Base-by-base conservation (phyloP, 78 protist species). In the Abeoforma whisleri region DNA sequence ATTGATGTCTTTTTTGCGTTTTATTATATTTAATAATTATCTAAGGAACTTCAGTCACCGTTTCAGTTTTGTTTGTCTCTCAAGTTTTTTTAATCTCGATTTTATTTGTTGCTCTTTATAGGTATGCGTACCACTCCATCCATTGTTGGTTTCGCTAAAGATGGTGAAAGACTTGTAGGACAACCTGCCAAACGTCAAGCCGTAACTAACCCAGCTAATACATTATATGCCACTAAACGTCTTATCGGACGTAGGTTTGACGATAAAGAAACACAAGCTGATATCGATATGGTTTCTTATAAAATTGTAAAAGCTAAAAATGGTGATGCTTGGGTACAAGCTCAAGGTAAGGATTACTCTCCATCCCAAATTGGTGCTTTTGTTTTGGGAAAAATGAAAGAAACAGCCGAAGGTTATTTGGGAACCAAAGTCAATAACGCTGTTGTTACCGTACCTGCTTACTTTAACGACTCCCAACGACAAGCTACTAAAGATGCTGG, bases 401-500 rank as follows among this genome's bases (percentile, higher is more conserved):
- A 96, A 87, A 92, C 97, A 0, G 99, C 99, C 16, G 98, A 94
- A 74, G 16, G 84, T 8, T 87, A 87, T 89, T 89, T 97, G 12
- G 96, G 96, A 38, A 40, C 73, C 16, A 19, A 85, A 0, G 94
- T 96, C 39, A 71, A 39, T 22, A 40, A 95, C 23, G 99, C 99
- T 1, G 98, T 98, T 33, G 76, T 98, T 80, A 98, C 99, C 0
- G 99, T 94, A 36, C 99, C 99, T 57, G 99, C 99, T 30, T 97
- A 97, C 91, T 97, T 97, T 91, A 98, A 96, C 93, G 99, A 97
- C 90, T 80, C 96, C 28, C 99, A 98, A 91, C 94, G 99, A 38
- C 98, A 95, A 92, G 95, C 98, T 62, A 98, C 99, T 71, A 96
- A 95, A 87, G 99, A 97, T 80, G 99, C 99, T 19, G 99, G 99